A percentile compares a stretch with the other conserved stretches of the same genome.
phyloP scores from a whole-genome alignment of 2,329 filamentous ascomycete genomes.

The Cercospora berteroae region DNA sequence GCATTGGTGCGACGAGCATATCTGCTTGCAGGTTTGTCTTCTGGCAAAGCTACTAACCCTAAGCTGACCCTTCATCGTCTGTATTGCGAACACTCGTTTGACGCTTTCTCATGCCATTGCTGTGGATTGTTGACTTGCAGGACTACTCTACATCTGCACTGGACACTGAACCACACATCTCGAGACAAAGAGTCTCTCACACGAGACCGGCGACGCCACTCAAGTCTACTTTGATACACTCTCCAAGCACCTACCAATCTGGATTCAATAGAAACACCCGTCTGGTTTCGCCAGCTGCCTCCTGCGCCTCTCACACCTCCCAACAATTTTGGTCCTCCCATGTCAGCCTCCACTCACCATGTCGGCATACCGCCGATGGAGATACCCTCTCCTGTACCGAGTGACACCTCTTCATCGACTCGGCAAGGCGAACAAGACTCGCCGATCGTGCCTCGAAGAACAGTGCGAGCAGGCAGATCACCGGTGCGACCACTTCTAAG shows the following conservation, averaged over 20 bases:
- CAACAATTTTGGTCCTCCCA: constrained; percentile 19
- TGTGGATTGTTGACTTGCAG: not conserved
- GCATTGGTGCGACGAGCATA: constrained; percentile 20
- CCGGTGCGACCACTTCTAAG: constrained; percentile 38
- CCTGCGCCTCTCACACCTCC: constrained; percentile 23
- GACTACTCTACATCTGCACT: not conserved
- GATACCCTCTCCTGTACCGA: constrained; percentile 31
- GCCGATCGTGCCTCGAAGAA: constrained; percentile 15
- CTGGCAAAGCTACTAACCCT: constrained; percentile 7
- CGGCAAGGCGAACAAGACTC: constrained; percentile 23
- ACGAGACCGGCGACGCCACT: constrained; percentile 1
- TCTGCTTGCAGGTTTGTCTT: constrained; percentile 21
- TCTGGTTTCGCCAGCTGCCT: constrained; percentile 34
- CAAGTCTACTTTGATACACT: not conserved
- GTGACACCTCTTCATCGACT: constrained; percentile 27
- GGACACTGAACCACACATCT: not conserved
- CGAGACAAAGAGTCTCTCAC: constrained; percentile 17
- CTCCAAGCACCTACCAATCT: constrained; percentile 22
- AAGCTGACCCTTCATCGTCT: not conserved
- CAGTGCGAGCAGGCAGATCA: constrained; percentile 22
- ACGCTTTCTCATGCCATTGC: not conserved
- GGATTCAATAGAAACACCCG: constrained; percentile 34
- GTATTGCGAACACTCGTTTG: constrained; percentile 1
- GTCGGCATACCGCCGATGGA: constrained; percentile 31
- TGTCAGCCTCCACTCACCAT: constrained; percentile 26